These are phyloP conservation scores for Fusarium albosuccineum DNA, from an alignment of 2,329 filamentous ascomycete genomes.

Conservation along the genomic window DNA sequence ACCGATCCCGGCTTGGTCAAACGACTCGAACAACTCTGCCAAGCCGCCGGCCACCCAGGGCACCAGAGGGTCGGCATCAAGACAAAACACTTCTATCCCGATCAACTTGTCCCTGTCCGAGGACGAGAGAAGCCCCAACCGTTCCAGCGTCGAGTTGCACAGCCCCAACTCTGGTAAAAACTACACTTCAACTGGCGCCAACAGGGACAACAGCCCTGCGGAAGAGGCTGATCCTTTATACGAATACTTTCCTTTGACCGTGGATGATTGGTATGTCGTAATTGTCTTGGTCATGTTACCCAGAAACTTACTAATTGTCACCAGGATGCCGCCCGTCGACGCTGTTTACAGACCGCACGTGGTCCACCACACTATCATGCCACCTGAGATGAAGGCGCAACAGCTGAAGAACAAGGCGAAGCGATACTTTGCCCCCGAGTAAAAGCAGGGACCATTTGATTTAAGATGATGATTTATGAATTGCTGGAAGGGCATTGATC, in stretches of 20 bases:
- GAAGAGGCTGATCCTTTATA: slow-evolving; percentile 89
- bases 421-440: slow-evolving; percentile 78
- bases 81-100: slow-evolving; percentile 52
- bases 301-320: slow-evolving; percentile 27
- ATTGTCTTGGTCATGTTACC: slow-evolving; percentile 13
- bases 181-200: slow-evolving; percentile 51
- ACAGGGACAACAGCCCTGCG: slow-evolving; percentile 69
- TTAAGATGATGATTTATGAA: slow-evolving; percentile 43
- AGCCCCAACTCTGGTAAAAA: slow-evolving; percentile 64
- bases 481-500: slow-evolving; percentile 14
- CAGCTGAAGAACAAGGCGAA: slow-evolving; percentile 75
- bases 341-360: slow-evolving; percentile 93
- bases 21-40: slow-evolving; percentile 48
- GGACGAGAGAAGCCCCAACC: slow-evolving; percentile 70
- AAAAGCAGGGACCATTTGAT: not conserved
- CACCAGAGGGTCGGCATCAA: slow-evolving; percentile 40
- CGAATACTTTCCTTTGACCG: slow-evolving; percentile 91
- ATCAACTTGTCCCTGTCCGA: slow-evolving; percentile 71
- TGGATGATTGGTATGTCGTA: slow-evolving; percentile 81
- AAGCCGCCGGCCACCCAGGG: slow-evolving; percentile 38
- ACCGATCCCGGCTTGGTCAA: slow-evolving; percentile 66
- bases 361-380: slow-evolving; percentile 86
- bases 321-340: slow-evolving; percentile 86
- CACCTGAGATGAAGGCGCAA: slow-evolving; percentile 77
- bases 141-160: slow-evolving; percentile 62